Percentiles rank a stretch among this genome's conserved stretches.
Conservation (phyloP, 2,329 filamentous ascomycete species). For the Paraphaeosphaeria sporulosa region DNA sequence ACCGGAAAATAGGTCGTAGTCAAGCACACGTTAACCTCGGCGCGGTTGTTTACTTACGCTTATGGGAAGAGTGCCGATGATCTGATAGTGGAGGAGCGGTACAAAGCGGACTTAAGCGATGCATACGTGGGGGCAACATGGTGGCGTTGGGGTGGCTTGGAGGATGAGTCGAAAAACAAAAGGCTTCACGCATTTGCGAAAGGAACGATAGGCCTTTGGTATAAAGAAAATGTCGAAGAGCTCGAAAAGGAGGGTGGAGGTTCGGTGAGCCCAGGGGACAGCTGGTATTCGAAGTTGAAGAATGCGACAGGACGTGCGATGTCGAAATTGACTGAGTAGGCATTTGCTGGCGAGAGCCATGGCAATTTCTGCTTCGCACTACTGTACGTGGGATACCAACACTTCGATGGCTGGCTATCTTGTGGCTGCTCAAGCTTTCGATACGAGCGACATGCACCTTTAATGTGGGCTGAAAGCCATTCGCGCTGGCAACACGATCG, state of each 20-base stretch:
- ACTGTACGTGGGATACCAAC: too few species aligned
- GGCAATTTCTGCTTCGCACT: too few species aligned
- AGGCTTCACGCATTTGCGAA: conserved; percentile 12
- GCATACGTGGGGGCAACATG: conserved; percentile 15
- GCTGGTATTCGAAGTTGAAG: conserved; percentile 13
- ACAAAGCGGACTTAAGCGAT: not conserved
- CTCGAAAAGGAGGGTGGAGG: conserved; percentile 13
- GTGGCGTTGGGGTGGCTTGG: conserved; percentile 21
- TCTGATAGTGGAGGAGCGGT: conserved; percentile 10
- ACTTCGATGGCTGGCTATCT: too few species aligned
- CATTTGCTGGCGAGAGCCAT: too few species aligned
- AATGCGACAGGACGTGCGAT: conserved; percentile 1
- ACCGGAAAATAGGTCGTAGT: conserved; percentile 5
- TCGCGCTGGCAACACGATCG: too few species aligned
- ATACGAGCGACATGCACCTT: too few species aligned
- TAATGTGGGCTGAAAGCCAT: too few species aligned
- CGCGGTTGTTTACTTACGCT: conserved; percentile 4
- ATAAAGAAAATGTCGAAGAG: not conserved
- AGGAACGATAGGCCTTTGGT: not conserved
- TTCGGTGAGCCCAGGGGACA: conserved; percentile 7
- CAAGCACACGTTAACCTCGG: conserved; percentile 8
- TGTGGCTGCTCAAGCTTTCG: too few species aligned
- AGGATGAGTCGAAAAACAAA: conserved; percentile 13
- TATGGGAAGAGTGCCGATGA: not conserved
- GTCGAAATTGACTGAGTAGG: conserved; percentile 9